Base-by-base conservation (phyloP, 2,329 filamentous ascomycete species). In the Xylaria multiplex region DNA sequence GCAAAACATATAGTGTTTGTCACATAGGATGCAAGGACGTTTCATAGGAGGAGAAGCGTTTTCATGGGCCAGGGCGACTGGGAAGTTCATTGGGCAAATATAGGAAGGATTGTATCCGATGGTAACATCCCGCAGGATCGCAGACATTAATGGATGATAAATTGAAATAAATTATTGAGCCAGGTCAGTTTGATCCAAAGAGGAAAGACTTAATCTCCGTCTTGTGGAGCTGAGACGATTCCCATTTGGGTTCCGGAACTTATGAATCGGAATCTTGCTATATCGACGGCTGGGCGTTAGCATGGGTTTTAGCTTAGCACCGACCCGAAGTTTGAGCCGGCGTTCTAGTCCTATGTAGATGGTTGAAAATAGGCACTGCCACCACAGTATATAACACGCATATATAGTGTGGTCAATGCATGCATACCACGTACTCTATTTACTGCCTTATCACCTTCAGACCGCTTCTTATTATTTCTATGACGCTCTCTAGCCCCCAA, bases 151-250 rank as follows among this genome's bases (percentile, higher is more conserved):
- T 54, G 22, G 54, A 45, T 49, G 46, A 48, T 46, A 37, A 50
- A 53, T 53, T 49, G 40, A 40, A 56, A 60, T 66, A 52, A 58
- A 55, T 46, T 37, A 24, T 53, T 27, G 16, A 24, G 56, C 48
- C 42, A 35, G 24, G 43, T 43, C 60, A 66, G 43, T 45, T 52
- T 56, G 54, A 45, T 45, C 59, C 19, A 48, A 69, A 69, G 64
- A 53, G 64, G 67, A 64, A 69, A 69, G 22, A 37, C 32, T 53
- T 69, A 69, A 67, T 67, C 67, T 69, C 67, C 67, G 67, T 19
- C 1, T 35, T 62, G 8, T 62, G 61, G 64, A n/a, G 57, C 55
- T 19, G 48, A 35, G 49, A 43, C 24, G 40, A 62, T 62, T 66
- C 59, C 64, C n/a, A 16, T 66, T 64, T 55, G 27, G 55, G 57